A percentile compares a stretch with the other conserved stretches of the same genome.
These are phyloP conservation scores for Tulasnella sp. DNA, from an alignment of 768 basidiomycete genomes.

Conservation along the genomic window DNA sequence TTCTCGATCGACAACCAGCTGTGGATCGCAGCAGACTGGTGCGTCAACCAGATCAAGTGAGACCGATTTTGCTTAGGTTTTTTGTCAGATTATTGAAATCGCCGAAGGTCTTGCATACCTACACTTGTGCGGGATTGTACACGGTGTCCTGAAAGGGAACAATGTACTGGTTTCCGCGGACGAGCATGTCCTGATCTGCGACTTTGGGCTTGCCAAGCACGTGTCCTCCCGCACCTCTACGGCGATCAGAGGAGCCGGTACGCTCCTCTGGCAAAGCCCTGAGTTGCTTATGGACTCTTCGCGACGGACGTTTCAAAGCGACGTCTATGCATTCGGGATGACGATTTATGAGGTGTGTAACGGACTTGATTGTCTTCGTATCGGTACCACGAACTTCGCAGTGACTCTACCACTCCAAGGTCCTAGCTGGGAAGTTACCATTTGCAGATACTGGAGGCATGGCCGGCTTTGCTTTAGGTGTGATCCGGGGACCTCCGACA, in stretches of 20 bases:
- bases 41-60: not conserved
- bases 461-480: not conserved
- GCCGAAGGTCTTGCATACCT: not conserved
- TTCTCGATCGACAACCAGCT: not conserved
- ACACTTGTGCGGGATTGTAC: not conserved
- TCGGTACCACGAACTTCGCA: not conserved
- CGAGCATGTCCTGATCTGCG: not conserved
- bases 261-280: not conserved
- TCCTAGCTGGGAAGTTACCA: not conserved
- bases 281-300: not conserved
- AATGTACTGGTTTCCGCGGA: not conserved
- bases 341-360: conserved; percentile 1
- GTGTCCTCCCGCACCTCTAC: not conserved
- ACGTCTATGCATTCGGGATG: not conserved
- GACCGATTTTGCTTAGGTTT: not conserved
- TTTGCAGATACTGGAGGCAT: not conserved
- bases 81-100: not conserved
- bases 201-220: not conserved
- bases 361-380: no score
- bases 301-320: not conserved
- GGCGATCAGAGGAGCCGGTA: not conserved
- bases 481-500: not conserved
- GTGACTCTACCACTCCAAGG: not conserved
- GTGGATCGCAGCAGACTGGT: not conserved
- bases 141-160: not conserved